Conservation (phyloP, 306 rosid genomes). For the Rosa rugosa region DNA sequence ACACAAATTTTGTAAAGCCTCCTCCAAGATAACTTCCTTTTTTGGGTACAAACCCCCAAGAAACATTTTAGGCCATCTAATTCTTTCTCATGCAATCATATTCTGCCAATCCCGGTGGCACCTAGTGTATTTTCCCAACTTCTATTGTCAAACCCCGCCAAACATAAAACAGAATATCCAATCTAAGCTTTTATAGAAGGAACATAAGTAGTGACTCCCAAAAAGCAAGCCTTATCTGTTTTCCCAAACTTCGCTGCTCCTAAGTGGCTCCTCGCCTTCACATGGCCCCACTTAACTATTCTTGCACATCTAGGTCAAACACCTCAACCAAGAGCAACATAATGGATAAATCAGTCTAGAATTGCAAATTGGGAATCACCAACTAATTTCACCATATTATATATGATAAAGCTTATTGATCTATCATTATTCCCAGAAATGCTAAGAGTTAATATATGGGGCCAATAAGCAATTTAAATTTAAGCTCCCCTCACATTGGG, state of each 20-base stretch:
- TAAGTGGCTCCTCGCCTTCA: not conserved
- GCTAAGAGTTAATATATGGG: not conserved
- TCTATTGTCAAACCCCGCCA: not conserved
- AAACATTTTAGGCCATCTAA: too few relatives aligned
- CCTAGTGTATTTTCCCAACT: not conserved
- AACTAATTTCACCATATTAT: not conserved
- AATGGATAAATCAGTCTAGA: not conserved
- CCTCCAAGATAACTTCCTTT: not conserved
- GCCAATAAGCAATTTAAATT: not conserved
- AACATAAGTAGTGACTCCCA: not conserved
- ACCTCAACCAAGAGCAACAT: not conserved
- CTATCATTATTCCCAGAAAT: not conserved
- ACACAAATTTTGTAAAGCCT: not conserved
- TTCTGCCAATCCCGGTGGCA: not conserved
- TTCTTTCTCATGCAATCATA: too few relatives aligned
- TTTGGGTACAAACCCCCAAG: too few relatives aligned
- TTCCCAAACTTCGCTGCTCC: not conserved
- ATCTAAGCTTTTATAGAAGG: not conserved
- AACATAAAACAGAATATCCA: not conserved
- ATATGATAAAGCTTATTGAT: not conserved
- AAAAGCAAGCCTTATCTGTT: not conserved
- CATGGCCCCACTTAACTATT: not conserved
- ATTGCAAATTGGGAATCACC: not conserved
- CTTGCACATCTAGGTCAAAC: conserved; percentile 7
- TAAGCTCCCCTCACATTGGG: not conserved